Evolutionary conservation across 164 flowering plant genomes (phyloP), one percentile per base, ranked within the genome.

Genomic region (Taxillus chinensis): DNA sequence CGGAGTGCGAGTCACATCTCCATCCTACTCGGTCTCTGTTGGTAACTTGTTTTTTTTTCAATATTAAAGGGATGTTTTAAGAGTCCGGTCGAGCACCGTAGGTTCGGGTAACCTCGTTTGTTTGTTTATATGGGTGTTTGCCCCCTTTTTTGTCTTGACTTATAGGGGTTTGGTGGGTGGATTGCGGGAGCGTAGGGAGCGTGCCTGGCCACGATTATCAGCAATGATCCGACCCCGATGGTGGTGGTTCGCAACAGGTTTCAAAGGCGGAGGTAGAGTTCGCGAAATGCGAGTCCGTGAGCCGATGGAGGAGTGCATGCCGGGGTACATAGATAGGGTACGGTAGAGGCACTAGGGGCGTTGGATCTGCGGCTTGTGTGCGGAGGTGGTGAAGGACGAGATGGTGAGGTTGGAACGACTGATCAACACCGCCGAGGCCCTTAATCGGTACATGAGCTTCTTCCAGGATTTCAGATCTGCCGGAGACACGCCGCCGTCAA

Each of bases 351-450:
- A 81, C 39, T 69, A 73, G 2, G 96, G 92, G 3, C 75, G 74
- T 65, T 91, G 98, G 98, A 82, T 91, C 37, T 91, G 98, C 60
- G 98, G 98, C 1, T 73, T 91, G 3, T 91, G 98, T 56, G 75
- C 84, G 0, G 98, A 91, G 56, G 98, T 91, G 1, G 78, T 86
- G 8, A 75, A 85, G 53, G 83, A 88, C 9, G 97, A 90, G 70
- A 74, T 85, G 41, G 41, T 67, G 16, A 75, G 87, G 42, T 74
- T 86, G 4, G 74, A 77, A 27, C 71, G 80, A 68, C 73, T 82
- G 8, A 80, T 91, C 8, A 83, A 81, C 70, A 79, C 77, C 0
- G 92, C 85, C 41, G 96, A 91, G 71, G 97, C 93, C 3, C 39
- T 91, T 71, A 71, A 68, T 3, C 77, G 72, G 7, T 96, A 88